These are phyloP conservation scores for Teratosphaeria destructans DNA, from an alignment of 2,329 filamentous ascomycete genomes.

Conservation along the genomic window DNA sequence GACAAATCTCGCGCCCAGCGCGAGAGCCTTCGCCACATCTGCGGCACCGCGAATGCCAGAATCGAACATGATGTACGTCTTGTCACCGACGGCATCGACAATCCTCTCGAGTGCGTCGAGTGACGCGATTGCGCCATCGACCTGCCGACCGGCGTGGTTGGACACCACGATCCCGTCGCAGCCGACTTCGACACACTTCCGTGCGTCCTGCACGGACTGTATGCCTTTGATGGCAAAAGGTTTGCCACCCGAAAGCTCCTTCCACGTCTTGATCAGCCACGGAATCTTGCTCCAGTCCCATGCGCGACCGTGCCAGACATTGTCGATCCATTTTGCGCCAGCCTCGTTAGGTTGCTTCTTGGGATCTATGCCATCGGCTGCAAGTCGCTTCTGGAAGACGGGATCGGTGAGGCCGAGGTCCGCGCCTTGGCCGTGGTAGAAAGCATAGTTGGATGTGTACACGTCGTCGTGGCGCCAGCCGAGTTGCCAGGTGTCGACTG, in stretches of 20 bases:
- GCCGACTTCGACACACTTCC: slow-evolving; percentile 47
- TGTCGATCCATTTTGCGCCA: slow-evolving; percentile 53
- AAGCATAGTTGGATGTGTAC: slow-evolving; percentile 49
- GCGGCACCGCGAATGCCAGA: slow-evolving; percentile 47
- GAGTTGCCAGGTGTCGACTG: slow-evolving; percentile 54
- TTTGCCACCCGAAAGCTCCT: slow-evolving; percentile 43
- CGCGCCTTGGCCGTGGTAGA: slow-evolving; percentile 50
- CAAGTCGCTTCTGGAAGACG: slow-evolving; percentile 46
- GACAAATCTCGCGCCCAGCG: slow-evolving; percentile 52
- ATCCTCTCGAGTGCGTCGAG: slow-evolving; percentile 52
- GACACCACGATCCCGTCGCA: slow-evolving; percentile 58
- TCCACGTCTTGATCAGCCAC: slow-evolving; percentile 53
- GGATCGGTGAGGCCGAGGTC: slow-evolving; percentile 50
- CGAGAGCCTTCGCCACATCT: slow-evolving; percentile 52
- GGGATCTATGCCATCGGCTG: slow-evolving; percentile 44
- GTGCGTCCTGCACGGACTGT: slow-evolving; percentile 56
- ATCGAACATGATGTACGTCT: slow-evolving; percentile 49
- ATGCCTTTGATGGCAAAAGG: slow-evolving; percentile 59
- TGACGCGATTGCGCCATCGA: slow-evolving; percentile 50
- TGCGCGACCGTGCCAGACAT: slow-evolving; percentile 52
- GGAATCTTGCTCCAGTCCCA: slow-evolving; percentile 56
- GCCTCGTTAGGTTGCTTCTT: slow-evolving; percentile 43
- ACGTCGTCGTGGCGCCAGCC: slow-evolving; percentile 52
- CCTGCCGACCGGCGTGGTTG: slow-evolving; percentile 61
- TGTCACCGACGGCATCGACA: slow-evolving; percentile 41